phyloP scores from a whole-genome alignment of 352 stramenopile genomes.

The Thraustotheca clavata region DNA sequence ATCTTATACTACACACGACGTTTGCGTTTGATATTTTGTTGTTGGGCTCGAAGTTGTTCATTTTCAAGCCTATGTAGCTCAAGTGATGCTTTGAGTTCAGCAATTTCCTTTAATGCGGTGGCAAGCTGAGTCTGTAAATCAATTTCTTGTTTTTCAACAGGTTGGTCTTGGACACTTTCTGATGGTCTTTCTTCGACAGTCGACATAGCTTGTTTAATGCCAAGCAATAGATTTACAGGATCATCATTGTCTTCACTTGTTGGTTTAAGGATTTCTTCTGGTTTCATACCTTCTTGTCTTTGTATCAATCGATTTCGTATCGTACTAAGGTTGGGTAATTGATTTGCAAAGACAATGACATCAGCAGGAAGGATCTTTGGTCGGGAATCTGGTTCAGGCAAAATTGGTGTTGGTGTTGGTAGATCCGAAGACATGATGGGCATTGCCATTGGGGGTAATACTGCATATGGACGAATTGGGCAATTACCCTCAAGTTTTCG shows the following conservation, averaged over 20 bases:
- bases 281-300: background rate
- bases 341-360: conserved; percentile 2
- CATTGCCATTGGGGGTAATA: too few relatives aligned
- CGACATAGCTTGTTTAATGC: conserved; percentile 9
- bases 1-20: background rate
- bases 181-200: background rate
- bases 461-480: background rate
- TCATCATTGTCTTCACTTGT: background rate
- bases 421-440: too few relatives aligned
- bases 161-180: background rate
- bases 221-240: conserved; percentile 11
- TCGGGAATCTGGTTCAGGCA: background rate
- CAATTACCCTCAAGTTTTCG: background rate
- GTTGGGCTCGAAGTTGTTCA: background rate
- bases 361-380: conserved; percentile 3
- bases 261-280: background rate
- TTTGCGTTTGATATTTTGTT: background rate
- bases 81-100: background rate
- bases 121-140: background rate
- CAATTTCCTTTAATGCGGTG: background rate
- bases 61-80: conserved; percentile 1
- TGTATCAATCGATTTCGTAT: conserved; percentile 7
- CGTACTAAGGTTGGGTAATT: conserved; percentile 4
- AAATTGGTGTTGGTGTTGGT: too few relatives aligned
- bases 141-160: background rate